Evolutionary conservation across 257 asterid genomes (phyloP).

Genomic region (Apocynum venetum): DNA sequence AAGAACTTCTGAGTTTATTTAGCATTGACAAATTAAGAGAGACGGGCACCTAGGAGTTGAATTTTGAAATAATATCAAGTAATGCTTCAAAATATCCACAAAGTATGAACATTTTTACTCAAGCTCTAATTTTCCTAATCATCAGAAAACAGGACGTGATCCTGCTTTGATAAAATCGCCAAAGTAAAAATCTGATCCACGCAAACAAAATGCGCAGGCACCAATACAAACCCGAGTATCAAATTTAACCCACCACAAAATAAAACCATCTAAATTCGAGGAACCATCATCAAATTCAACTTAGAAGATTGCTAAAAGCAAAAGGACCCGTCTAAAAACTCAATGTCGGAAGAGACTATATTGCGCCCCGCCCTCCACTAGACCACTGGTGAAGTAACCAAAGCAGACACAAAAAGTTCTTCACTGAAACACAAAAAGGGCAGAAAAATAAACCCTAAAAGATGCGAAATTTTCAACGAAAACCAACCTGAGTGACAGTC

Average conservation of each 20-base stretch:
- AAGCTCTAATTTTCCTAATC: not conserved
- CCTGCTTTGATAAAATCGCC: not conserved
- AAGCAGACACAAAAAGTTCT: not conserved
- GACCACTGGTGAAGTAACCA: not conserved
- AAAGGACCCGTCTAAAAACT: not conserved
- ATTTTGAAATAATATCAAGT: not conserved
- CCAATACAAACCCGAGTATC: not conserved
- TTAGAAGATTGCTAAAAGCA: constrained; percentile 1
- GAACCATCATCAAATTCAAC: not conserved
- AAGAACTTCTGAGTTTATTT: not conserved
- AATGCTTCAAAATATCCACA: not conserved
- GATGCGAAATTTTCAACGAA: not conserved
- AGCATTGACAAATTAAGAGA: not conserved
- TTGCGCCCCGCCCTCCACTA: not conserved
- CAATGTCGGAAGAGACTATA: constrained; percentile 6
- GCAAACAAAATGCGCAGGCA: not conserved
- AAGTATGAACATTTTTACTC: not conserved
- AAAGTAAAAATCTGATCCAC: constrained; percentile 7
- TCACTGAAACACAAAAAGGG: not conserved
- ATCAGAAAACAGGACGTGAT: not conserved
- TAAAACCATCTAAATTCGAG: not conserved
- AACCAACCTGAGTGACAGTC: constrained; percentile 83
- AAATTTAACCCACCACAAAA: not conserved
- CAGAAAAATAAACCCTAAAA: constrained; percentile 18
- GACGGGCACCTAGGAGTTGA: not conserved